Base-by-base conservation (phyloP, 352 stramenopile genomes). In the Thraustotheca clavata region DNA sequence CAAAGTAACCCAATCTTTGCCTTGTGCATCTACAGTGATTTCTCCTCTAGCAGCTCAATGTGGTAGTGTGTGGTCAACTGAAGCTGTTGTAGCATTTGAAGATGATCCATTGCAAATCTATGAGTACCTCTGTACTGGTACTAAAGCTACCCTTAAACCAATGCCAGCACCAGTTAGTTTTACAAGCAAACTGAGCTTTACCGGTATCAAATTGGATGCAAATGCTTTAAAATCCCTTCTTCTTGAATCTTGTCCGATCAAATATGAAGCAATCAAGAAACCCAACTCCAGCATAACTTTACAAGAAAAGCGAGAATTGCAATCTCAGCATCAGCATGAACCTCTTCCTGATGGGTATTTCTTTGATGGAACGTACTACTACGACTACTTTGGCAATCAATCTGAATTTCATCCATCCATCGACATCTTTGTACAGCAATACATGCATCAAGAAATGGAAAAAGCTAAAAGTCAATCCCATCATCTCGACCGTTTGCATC, bases 341-440 rank as follows among this genome's bases (percentile, higher is more conserved):
- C 74, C 80, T 1, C 73, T 91, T 14, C 82, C 82, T 0, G 78
- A 89, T 36, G 82, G 76, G 0, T 89, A 83, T 52, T 66, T 88
- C 47, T 91, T 76, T 41, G 82, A 91, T 39, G 82, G 82, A 18
- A 76, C 75, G 20, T 76, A 77, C 60, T 91, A 91, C 68, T 74
- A 88, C 24, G 80, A 91, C 55, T 85, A 84, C 40, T 84, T 81
- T 34, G 83, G 83, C 16, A 77, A 76, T 0, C 72, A 77, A 24
- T 85, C 87, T 62, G 80, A 88, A 62, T 91, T 89, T 59, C 80
- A 91, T 39, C 82, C 83, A 0, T 69, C 73, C 36, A 89, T 91
- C 55, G 69, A 76, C 12, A 66, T 81, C 52, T 87, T 91, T 39
- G 76, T 91, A 46, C 76, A 88, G 18, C 76, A 81, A 35, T 72